Percentiles rank a stretch among this genome's conserved stretches.
Conservation (phyloP, 1,139 yeast species). For the Suhomyces atakaporum region DNA sequence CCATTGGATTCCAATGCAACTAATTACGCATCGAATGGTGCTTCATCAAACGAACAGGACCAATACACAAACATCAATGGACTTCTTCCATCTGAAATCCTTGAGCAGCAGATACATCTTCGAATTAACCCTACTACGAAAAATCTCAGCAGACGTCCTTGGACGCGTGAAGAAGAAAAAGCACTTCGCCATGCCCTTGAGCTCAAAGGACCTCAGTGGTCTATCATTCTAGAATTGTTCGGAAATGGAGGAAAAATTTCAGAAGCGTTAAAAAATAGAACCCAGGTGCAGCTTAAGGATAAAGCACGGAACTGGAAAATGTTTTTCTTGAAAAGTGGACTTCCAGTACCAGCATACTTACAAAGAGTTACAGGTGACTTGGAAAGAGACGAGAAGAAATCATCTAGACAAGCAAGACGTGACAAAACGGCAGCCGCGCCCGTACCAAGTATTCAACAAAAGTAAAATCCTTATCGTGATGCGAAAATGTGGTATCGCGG, state of each 20-base stretch:
- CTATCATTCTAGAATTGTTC: constrained; percentile 79
- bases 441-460: constrained; percentile 22
- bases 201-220: constrained; percentile 90
- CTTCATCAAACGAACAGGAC: background rate
- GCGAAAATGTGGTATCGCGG: constrained; percentile 3
- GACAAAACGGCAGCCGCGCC: constrained; percentile 50
- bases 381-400: constrained; percentile 51
- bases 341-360: constrained; percentile 76
- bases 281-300: constrained; percentile 90
- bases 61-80: constrained; percentile 30
- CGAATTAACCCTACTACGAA: constrained; percentile 35
- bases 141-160: constrained; percentile 57
- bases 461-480: constrained; percentile 2
- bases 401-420: constrained; percentile 26
- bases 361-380: constrained; percentile 84
- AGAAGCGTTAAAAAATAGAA: constrained; percentile 81
- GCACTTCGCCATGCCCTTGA: constrained; percentile 82
- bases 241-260: constrained; percentile 91
- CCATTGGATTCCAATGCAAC: background rate
- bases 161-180: constrained; percentile 89
- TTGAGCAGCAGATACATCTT: constrained; percentile 47
- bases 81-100: constrained; percentile 49
- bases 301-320: constrained; percentile 95
- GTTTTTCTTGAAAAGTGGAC: constrained; percentile 70
- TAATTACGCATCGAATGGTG: background rate